A percentile compares a stretch with the other conserved stretches of the same genome.
Conservation (phyloP, 805 yeast species). For the Cyberlindnera samutprakarnensis region DNA sequence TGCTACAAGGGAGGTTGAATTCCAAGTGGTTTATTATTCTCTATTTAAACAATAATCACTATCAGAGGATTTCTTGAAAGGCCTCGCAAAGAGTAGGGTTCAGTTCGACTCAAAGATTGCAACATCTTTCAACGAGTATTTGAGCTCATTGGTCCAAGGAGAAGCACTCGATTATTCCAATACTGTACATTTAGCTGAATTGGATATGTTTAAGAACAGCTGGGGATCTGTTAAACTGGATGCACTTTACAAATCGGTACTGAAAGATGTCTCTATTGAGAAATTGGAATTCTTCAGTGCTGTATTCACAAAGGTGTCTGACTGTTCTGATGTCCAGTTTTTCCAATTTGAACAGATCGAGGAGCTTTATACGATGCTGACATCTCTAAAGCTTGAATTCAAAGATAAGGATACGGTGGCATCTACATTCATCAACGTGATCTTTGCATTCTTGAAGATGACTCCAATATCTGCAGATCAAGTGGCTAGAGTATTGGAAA, state of each 20-base stretch:
- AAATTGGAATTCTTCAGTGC: conserved; percentile 24
- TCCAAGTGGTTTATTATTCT: conserved; percentile 19
- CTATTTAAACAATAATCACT: conserved; percentile 16
- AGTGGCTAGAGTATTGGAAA: conserved; percentile 10
- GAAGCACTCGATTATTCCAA: conserved; percentile 7
- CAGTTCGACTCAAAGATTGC: conserved; percentile 5
- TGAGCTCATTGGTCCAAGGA: conserved; percentile 21
- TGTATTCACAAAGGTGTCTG: conserved; percentile 14
- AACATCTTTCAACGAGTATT: conserved; percentile 6
- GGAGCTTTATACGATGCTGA: conserved; percentile 3
- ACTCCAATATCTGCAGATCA: conserved; percentile 15
- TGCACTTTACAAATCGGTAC: conserved; percentile 12
- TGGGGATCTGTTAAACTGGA: conserved; percentile 20
- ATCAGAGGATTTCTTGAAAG: conserved; percentile 20
- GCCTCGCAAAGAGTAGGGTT: conserved; percentile 20
- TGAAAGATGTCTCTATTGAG: conserved; percentile 15
- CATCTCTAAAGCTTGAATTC: conserved; percentile 10
- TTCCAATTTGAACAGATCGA: conserved; percentile 11
- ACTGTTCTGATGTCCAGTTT: conserved; percentile 6
- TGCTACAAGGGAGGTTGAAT: conserved; percentile 10
- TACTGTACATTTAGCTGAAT: conserved; percentile 15
- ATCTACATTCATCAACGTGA: conserved; percentile 21
- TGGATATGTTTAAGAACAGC: conserved; percentile 22
- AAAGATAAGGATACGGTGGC: conserved; percentile 25
- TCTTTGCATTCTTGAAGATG: conserved; percentile 14